phyloP scores from a whole-genome alignment of 139 green algal species.

The Tetradesmus lagerheimii region DNA sequence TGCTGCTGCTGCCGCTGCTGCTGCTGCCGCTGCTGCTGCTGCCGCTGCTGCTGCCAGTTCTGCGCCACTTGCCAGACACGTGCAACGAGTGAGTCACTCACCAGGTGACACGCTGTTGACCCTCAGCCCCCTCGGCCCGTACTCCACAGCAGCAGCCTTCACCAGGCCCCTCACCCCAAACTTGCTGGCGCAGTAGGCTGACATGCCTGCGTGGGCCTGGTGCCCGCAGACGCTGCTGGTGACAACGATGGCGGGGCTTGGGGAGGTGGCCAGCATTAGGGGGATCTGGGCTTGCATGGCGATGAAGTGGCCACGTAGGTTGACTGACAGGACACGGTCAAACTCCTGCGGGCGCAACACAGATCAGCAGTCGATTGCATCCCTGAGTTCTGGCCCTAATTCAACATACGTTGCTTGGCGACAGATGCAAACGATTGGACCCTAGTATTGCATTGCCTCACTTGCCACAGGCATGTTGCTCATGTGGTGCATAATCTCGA shows the following conservation, averaged over 20 bases:
- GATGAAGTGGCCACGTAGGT: constrained; percentile 42
- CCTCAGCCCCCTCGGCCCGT: constrained; percentile 25
- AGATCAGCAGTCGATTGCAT: too few relatives aligned
- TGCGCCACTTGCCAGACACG: too few relatives aligned
- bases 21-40: too few relatives aligned
- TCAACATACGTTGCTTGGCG: too few relatives aligned
- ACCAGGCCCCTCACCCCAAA: constrained; percentile 21
- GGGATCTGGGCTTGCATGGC: constrained; percentile 40
- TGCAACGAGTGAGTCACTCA: too few relatives aligned
- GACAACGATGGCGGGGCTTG: constrained; percentile 26
- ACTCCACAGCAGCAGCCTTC: constrained; percentile 23
- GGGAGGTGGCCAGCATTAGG: constrained; percentile 37
- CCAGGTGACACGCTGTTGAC: constrained; percentile 31
- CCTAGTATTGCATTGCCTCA: too few relatives aligned
- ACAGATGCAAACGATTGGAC: too few relatives aligned
- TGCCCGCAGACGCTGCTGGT: constrained; percentile 18
- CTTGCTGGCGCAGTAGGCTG: constrained; percentile 11
- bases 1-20: too few relatives aligned
- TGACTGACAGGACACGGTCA: constrained; percentile 35
- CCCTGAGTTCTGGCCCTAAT: too few relatives aligned
- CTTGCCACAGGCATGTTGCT: too few relatives aligned
- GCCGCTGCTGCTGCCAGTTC: too few relatives aligned
- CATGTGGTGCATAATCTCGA: too few relatives aligned
- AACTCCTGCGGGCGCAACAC: constrained; percentile 28
- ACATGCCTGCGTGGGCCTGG: background rate